Evolutionary conservation across 2,329 filamentous ascomycete genomes (phyloP).

Genomic region (Exophiala bonariae): DNA sequence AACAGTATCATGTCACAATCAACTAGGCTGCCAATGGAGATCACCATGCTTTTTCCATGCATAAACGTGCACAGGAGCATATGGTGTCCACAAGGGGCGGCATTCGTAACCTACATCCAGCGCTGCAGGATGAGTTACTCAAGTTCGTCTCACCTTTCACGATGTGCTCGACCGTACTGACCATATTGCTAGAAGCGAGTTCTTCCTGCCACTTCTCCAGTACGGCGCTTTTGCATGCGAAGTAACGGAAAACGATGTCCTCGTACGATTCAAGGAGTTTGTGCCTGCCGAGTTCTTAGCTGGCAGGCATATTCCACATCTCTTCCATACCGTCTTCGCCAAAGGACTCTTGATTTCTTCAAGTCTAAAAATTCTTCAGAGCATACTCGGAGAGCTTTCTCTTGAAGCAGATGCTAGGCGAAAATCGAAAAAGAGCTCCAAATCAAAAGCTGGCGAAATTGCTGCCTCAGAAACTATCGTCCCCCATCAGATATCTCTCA

Average conservation of each 20-base stretch:
- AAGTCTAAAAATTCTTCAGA: slow-evolving; percentile 13
- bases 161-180: background rate
- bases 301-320: background rate
- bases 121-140: slow-evolving; percentile 18
- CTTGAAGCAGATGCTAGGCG: slow-evolving; percentile 5
- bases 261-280: slow-evolving; percentile 19
- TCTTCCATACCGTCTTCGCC: slow-evolving; percentile 10
- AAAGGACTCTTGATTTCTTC: slow-evolving; percentile 14
- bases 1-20: too few relatives aligned
- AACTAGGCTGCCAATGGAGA: slow-evolving; percentile 15
- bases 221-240: slow-evolving; percentile 17
- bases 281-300: slow-evolving; percentile 6
- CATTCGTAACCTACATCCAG: slow-evolving; percentile 12
- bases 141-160: slow-evolving; percentile 6
- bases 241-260: slow-evolving; percentile 11
- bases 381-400: slow-evolving; percentile 12
- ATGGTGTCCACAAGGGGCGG: slow-evolving; percentile 18
- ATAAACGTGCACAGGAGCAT: slow-evolving; percentile 18
- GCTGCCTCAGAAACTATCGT: background rate
- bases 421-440: background rate
- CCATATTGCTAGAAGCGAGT: slow-evolving; percentile 14
- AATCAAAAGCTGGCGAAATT: background rate
- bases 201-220: slow-evolving; percentile 17
- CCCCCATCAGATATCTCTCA: slow-evolving; percentile 1
- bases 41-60: slow-evolving; percentile 18